Percentiles rank a stretch among this genome's conserved stretches.
These are phyloP conservation scores for Oenanthe sinensis DNA, from an alignment of 129 eudicot genomes.

Conservation along the genomic window DNA sequence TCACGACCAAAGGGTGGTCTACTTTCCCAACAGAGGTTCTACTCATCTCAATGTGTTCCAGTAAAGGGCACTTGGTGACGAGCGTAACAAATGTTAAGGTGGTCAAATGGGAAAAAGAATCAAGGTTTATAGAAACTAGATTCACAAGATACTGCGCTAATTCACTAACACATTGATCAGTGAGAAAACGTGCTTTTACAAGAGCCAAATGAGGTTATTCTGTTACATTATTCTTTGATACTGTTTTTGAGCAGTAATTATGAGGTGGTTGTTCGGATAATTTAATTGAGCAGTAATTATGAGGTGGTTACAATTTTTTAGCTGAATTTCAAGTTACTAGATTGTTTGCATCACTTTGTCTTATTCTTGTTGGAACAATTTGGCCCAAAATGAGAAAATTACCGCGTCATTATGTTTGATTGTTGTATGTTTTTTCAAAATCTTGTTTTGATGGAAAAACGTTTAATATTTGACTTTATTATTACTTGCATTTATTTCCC, in stretches of 20 bases:
- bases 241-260: neutral
- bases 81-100: constrained; percentile 26
- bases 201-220: constrained; percentile 22
- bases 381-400: neutral
- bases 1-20: constrained; percentile 9
- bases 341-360: neutral
- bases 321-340: neutral
- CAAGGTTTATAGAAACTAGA: constrained; percentile 34
- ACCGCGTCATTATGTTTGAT: neutral
- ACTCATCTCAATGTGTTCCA: constrained; percentile 35
- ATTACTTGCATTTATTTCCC: neutral
- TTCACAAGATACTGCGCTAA: constrained; percentile 29
- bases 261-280: neutral
- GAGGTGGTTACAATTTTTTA: neutral
- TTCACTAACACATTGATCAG: constrained; percentile 20
- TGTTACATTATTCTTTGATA: neutral
- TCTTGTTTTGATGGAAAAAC: neutral
- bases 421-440: neutral
- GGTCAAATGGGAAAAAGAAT: constrained; percentile 29
- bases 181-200: constrained; percentile 16
- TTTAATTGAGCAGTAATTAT: neutral
- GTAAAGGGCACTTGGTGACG: constrained; percentile 29
- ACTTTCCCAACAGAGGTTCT: constrained; percentile 25
- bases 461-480: neutral
- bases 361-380: neutral